These are phyloP conservation scores for Epichloe amarillans DNA, from an alignment of 2,329 filamentous ascomycete genomes.

Conservation along the genomic window DNA sequence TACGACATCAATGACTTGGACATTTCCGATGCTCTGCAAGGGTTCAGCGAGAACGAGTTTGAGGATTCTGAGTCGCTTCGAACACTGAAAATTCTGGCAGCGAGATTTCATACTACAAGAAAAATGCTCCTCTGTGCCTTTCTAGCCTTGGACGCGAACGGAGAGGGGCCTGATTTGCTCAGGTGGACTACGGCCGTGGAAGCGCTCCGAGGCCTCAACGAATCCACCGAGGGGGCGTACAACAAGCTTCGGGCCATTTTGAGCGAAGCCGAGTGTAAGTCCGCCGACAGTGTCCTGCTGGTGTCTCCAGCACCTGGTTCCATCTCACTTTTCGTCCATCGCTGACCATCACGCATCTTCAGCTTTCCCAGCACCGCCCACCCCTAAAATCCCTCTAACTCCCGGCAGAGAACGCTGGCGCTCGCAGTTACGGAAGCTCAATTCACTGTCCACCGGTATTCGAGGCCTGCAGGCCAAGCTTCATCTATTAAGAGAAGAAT, in stretches of 20 bases:
- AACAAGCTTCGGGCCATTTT: slow-evolving; percentile 56
- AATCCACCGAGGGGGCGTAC: slow-evolving; percentile 46
- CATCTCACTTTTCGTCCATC: not conserved
- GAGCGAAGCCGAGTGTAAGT: slow-evolving; percentile 66
- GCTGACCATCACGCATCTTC: slow-evolving; percentile 4
- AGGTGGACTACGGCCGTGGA: slow-evolving; percentile 71
- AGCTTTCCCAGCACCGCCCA: slow-evolving; percentile 41
- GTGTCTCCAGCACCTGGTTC: not conserved
- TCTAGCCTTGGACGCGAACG: slow-evolving; percentile 71
- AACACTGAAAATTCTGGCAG: slow-evolving; percentile 67
- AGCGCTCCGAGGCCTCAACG: slow-evolving; percentile 53
- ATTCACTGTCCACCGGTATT: slow-evolving; percentile 78
- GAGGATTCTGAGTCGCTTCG: slow-evolving; percentile 70
- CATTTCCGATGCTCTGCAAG: slow-evolving; percentile 53
- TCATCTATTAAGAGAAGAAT: slow-evolving; percentile 82
- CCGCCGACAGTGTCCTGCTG: not conserved
- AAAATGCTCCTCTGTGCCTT: slow-evolving; percentile 84
- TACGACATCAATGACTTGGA: slow-evolving; percentile 68
- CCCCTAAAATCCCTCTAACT: slow-evolving; percentile 47
- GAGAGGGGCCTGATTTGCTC: slow-evolving; percentile 60
- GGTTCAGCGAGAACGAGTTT: slow-evolving; percentile 52
- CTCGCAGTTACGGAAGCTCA: slow-evolving; percentile 76
- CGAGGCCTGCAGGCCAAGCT: slow-evolving; percentile 89
- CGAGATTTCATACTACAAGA: slow-evolving; percentile 65
- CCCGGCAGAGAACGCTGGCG: slow-evolving; percentile 75